phyloP scores from a whole-genome alignment of 164 flowering plant species.

The Taxillus chinensis region DNA sequence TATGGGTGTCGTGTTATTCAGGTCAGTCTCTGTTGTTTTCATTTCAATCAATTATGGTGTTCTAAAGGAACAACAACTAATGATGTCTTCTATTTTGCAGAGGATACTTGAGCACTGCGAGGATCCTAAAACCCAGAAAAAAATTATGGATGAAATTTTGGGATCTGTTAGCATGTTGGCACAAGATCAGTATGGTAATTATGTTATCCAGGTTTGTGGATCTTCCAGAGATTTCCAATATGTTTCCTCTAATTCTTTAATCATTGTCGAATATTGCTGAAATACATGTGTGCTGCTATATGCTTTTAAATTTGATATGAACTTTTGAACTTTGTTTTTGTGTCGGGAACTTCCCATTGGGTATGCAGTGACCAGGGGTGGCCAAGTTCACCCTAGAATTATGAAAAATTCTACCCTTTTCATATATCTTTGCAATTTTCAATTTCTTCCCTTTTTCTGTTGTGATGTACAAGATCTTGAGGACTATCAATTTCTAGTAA shows the following conservation, averaged over 20 bases:
- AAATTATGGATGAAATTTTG: constrained; percentile 61
- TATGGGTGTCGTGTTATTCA: constrained; percentile 98
- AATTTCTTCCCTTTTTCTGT: too few species aligned
- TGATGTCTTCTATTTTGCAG: constrained; percentile 24
- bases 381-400: too few species aligned
- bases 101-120: constrained; percentile 79
- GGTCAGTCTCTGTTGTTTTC: constrained; percentile 31
- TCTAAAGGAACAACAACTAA: neutral
- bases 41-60: neutral
- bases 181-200: constrained; percentile 87
- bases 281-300: too few species aligned
- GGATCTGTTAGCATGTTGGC: constrained; percentile 75
- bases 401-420: too few species aligned
- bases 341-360: too few species aligned
- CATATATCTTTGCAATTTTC: too few species aligned
- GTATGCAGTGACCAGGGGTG: too few species aligned
- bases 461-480: too few species aligned
- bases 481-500: too few species aligned
- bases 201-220: constrained; percentile 67
- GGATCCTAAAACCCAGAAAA: constrained; percentile 39
- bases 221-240: neutral
- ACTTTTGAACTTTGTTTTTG: too few species aligned
- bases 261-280: neutral
- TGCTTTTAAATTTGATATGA: too few species aligned
- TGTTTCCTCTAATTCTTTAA: neutral